These are phyloP conservation scores for Dactylellina cionopaga DNA, from an alignment of 2,329 filamentous ascomycete species.

Conservation along the genomic window DNA sequence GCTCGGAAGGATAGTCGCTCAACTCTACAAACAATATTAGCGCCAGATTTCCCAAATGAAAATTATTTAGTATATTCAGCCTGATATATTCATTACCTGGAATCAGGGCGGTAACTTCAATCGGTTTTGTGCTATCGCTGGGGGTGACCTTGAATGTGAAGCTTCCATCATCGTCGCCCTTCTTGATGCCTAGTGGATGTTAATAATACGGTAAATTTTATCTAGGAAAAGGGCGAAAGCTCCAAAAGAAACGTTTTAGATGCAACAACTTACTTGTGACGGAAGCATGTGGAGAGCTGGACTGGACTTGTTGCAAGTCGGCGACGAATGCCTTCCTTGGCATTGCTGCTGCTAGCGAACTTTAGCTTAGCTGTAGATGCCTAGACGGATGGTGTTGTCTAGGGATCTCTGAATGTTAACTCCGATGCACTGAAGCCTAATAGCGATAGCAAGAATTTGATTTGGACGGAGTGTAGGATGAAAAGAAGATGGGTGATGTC, in stretches of 20 bases:
- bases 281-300: slow-evolving; percentile 34
- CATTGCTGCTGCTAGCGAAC: slow-evolving; percentile 43
- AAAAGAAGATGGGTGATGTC: too few relatives aligned
- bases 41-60: background rate
- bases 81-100: slow-evolving; percentile 58
- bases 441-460: too few relatives aligned
- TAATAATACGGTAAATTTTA: background rate
- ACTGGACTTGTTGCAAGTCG: slow-evolving; percentile 54
- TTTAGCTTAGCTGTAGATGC: background rate
- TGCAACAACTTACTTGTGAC: slow-evolving; percentile 28
- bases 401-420: background rate
- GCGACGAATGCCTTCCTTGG: slow-evolving; percentile 55
- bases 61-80: slow-evolving; percentile 10
- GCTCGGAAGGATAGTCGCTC: slow-evolving; percentile 69
- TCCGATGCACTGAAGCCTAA: too few relatives aligned
- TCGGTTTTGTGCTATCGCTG: slow-evolving; percentile 55
- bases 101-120: slow-evolving; percentile 61
- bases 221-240: background rate
- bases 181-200: slow-evolving; percentile 63
- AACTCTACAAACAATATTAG: slow-evolving; percentile 66
- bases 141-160: slow-evolving; percentile 70
- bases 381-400: too few relatives aligned
- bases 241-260: too few relatives aligned
- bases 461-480: too few relatives aligned
- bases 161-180: slow-evolving; percentile 77